phyloP scores from a whole-genome alignment of 805 yeast species.

The Sugiyamaella valdiviana region DNA sequence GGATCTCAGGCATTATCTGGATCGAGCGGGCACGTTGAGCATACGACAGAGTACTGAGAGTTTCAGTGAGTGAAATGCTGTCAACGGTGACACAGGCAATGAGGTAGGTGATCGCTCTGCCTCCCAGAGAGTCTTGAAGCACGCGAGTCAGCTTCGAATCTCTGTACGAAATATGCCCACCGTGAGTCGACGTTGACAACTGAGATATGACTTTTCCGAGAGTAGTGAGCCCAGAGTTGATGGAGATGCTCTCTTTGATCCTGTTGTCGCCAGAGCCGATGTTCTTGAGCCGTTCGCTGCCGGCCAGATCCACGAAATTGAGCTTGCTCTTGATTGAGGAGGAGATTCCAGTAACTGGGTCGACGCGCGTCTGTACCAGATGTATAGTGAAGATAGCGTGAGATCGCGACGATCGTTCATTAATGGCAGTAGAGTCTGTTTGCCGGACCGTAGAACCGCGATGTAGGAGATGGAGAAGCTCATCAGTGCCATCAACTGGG shows the following conservation, averaged over 20 bases:
- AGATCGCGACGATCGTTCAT: constrained; percentile 62
- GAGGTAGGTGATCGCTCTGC: constrained; percentile 83
- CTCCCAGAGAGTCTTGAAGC: constrained; percentile 77
- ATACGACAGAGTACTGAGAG: constrained; percentile 21
- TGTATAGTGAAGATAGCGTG: constrained; percentile 63
- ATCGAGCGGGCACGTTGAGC: constrained; percentile 24
- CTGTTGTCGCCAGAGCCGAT: constrained; percentile 44
- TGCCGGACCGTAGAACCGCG: constrained; percentile 50
- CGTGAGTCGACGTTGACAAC: constrained; percentile 28
- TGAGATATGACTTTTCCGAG: constrained; percentile 52
- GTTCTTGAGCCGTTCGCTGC: constrained; percentile 55
- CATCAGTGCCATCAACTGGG: constrained; percentile 37
- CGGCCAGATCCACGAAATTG: constrained; percentile 64
- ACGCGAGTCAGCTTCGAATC: constrained; percentile 67
- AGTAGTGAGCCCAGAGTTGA: constrained; percentile 60
- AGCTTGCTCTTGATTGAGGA: constrained; percentile 45
- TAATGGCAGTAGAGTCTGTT: constrained; percentile 60
- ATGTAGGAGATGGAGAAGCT: constrained; percentile 39
- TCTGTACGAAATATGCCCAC: constrained; percentile 44
- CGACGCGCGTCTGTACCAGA: constrained; percentile 39
- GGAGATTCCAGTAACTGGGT: constrained; percentile 20
- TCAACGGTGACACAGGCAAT: constrained; percentile 62
- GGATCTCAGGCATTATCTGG: constrained; percentile 24
- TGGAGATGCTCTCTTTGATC: constrained; percentile 57
- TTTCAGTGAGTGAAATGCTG: constrained; percentile 17